These are phyloP conservation scores for Mycena metata DNA, from an alignment of 768 basidiomycete species.

Conservation along the genomic window DNA sequence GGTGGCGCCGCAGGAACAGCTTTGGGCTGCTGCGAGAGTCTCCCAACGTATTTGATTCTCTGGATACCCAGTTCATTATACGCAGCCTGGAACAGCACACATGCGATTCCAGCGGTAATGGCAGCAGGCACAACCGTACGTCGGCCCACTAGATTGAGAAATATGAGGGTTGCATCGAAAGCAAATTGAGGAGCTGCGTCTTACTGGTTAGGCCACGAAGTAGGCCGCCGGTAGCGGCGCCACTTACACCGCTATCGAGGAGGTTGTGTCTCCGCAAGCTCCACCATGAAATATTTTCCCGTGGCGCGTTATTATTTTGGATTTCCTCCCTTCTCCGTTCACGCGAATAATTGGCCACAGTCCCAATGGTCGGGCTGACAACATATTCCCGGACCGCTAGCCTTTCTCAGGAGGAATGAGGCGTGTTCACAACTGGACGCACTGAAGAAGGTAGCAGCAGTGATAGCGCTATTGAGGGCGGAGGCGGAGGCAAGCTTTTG, in stretches of 20 bases:
- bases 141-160: slow-evolving; percentile 65
- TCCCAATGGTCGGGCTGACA: slow-evolving; percentile 69
- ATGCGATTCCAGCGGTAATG: slow-evolving; percentile 68
- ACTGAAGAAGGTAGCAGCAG: slow-evolving; percentile 86
- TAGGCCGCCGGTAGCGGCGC: slow-evolving; percentile 74
- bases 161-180: slow-evolving; percentile 8
- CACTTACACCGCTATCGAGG: slow-evolving; percentile 81
- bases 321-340: slow-evolving; percentile 51
- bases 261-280: slow-evolving; percentile 72
- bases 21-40: slow-evolving; percentile 33
- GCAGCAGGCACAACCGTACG: slow-evolving; percentile 70
- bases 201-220: slow-evolving; percentile 69
- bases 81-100: slow-evolving; percentile 73
- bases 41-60: slow-evolving; percentile 67
- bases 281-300: slow-evolving; percentile 54
- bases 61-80: slow-evolving; percentile 77
- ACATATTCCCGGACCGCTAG: slow-evolving; percentile 82
- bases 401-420: slow-evolving; percentile 1
- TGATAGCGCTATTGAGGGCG: slow-evolving; percentile 79
- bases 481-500: slow-evolving; percentile 68
- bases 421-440: slow-evolving; percentile 43
- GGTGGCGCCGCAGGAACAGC: slow-evolving; percentile 6
- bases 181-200: slow-evolving; percentile 41
- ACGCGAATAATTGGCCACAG: slow-evolving; percentile 63
- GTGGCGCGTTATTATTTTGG: slow-evolving; percentile 22